phyloP scores from a whole-genome alignment of 805 yeast genomes.

The Komagataella kurtzmanii region DNA sequence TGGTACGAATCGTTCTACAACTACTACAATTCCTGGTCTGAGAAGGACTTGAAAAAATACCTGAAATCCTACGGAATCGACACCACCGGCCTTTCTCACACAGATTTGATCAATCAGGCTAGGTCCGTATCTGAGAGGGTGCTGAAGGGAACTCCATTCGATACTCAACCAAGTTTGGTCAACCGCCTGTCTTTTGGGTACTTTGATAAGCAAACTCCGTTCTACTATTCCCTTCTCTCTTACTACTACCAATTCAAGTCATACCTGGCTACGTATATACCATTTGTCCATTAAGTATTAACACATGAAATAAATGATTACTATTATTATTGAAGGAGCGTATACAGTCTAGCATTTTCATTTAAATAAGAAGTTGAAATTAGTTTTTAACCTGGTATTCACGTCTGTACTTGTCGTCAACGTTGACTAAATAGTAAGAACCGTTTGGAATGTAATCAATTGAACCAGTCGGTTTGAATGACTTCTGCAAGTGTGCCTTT shows the following conservation, averaged over 20 bases:
- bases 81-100: slow-evolving; percentile 13
- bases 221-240: background rate
- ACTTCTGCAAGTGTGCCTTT: slow-evolving; percentile 72
- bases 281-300: background rate
- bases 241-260: background rate
- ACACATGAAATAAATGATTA: background rate
- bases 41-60: slow-evolving; percentile 26
- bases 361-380: slow-evolving; percentile 2
- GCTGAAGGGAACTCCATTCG: background rate
- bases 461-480: slow-evolving; percentile 67
- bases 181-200: background rate
- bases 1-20: slow-evolving; percentile 4
- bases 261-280: background rate
- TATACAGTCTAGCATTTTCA: background rate
- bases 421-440: slow-evolving; percentile 67
- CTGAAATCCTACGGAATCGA: slow-evolving; percentile 27
- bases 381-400: slow-evolving; percentile 56
- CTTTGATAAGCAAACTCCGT: background rate
- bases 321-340: background rate
- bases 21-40: slow-evolving; percentile 25
- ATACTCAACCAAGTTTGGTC: background rate
- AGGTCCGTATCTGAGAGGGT: slow-evolving; percentile 7
- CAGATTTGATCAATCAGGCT: slow-evolving; percentile 23
- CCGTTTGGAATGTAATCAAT: slow-evolving; percentile 62
- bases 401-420: slow-evolving; percentile 88